These are phyloP conservation scores for Chaetomium olivaceum DNA, from an alignment of 2,329 filamentous ascomycete species.

Conservation along the genomic window DNA sequence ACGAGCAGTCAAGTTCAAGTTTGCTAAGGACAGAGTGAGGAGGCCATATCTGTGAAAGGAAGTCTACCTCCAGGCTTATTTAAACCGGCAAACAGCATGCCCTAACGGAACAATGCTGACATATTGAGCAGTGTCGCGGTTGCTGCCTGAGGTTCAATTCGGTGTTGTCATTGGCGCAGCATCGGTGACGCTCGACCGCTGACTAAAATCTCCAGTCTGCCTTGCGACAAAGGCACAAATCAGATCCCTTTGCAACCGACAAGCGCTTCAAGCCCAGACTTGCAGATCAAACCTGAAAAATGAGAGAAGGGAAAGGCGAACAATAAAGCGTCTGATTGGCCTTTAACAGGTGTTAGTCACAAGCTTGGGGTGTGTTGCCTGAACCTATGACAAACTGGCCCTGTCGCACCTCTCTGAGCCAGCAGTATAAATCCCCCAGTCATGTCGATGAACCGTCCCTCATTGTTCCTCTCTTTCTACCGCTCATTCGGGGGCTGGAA, in stretches of 20 bases:
- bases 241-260: neutral
- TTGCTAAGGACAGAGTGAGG: neutral
- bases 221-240: slow-evolving; percentile 19
- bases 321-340: neutral
- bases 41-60: too few relatives aligned
- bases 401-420: neutral
- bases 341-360: slow-evolving; percentile 8
- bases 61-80: neutral
- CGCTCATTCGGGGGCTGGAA: neutral
- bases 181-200: slow-evolving; percentile 7
- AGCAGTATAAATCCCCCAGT: slow-evolving; percentile 28
- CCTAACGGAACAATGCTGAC: neutral
- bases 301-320: neutral
- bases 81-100: neutral
- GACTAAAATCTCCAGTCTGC: slow-evolving; percentile 26
- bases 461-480: neutral
- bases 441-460: neutral
- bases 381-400: neutral
- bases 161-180: slow-evolving; percentile 17
- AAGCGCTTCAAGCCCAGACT: neutral
- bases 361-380: neutral
- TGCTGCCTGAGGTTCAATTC: slow-evolving; percentile 17
- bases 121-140: neutral
- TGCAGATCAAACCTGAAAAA: neutral
- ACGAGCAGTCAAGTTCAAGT: neutral